Percentiles rank a stretch among this genome's conserved stretches.
These are phyloP conservation scores for Berberis thunbergii DNA, from an alignment of 164 flowering plant species.

Conservation along the genomic window DNA sequence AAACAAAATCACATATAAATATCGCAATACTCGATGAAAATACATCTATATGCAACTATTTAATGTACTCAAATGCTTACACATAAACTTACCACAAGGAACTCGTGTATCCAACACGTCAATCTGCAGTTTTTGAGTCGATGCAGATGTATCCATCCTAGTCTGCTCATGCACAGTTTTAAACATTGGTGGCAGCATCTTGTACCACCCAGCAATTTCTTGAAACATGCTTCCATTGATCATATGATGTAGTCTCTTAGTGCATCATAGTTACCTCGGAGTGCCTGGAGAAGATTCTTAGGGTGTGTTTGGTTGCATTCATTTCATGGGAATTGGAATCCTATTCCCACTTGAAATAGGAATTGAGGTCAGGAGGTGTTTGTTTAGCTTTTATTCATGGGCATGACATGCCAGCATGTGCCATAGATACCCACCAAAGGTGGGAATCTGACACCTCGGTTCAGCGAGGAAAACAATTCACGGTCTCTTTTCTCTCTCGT, in stretches of 20 bases:
- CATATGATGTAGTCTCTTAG: slow-evolving; percentile 33
- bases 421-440: no score
- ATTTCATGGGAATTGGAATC: no score
- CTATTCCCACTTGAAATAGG: no score
- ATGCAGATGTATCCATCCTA: slow-evolving; percentile 30
- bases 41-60: neutral
- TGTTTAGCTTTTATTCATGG: no score
- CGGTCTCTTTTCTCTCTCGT: no score
- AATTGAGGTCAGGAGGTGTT: no score
- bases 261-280: slow-evolving; percentile 25
- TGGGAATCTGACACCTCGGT: no score
- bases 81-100: neutral
- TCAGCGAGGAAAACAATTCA: no score
- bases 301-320: no score
- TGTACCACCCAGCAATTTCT: slow-evolving; percentile 25
- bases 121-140: slow-evolving; percentile 3
- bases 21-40: no score
- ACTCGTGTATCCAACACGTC: neutral
- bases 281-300: slow-evolving; percentile 15
- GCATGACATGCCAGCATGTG: no score
- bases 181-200: slow-evolving; percentile 25
- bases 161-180: slow-evolving; percentile 31
- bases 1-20: no score
- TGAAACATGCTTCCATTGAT: slow-evolving; percentile 25
- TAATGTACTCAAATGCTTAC: neutral